phyloP scores from a whole-genome alignment of 2,329 filamentous ascomycete genomes.

The Tolypocladium tundrense region DNA sequence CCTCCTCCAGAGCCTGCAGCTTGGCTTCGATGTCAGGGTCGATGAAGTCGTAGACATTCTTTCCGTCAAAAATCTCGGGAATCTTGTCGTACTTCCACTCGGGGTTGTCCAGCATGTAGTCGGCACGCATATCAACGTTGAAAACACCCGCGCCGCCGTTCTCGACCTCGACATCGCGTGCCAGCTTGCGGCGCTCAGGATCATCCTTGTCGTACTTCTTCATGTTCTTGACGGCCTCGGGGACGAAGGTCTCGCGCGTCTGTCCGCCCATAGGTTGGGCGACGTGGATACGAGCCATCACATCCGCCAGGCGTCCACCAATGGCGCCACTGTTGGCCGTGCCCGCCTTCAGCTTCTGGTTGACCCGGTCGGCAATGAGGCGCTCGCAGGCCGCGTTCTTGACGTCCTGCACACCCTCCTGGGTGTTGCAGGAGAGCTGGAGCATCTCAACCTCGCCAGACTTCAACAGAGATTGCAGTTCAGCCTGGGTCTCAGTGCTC shows the following conservation, averaged over 20 bases:
- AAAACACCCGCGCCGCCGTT: conserved; percentile 93
- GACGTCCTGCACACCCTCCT: conserved; percentile 86
- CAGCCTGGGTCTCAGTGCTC: conserved; percentile 63
- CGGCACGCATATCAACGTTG: conserved; percentile 83
- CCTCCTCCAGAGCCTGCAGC: conserved; percentile 82
- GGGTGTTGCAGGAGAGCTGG: conserved; percentile 88
- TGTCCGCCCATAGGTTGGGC: conserved; percentile 82
- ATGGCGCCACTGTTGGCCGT: conserved; percentile 66
- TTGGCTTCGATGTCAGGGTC: conserved; percentile 95
- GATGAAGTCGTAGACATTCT: conserved; percentile 96
- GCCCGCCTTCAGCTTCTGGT: conserved; percentile 90
- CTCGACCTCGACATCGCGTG: conserved; percentile 81
- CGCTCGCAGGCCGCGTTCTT: conserved; percentile 93
- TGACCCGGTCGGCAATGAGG: conserved; percentile 83
- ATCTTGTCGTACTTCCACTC: conserved; percentile 97
- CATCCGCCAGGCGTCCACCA: conserved; percentile 75
- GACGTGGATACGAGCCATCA: conserved; percentile 91
- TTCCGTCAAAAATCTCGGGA: conserved; percentile 86
- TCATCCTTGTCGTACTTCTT: conserved; percentile 89
- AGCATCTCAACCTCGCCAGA: conserved; percentile 85
- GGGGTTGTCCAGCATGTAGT: conserved; percentile 77
- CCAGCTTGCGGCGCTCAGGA: conserved; percentile 70
- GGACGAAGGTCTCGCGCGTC: conserved; percentile 73
- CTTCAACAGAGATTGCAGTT: conserved; percentile 72
- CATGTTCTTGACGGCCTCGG: conserved; percentile 67